phyloP scores from a whole-genome alignment of 768 basidiomycete species.

The Tricholoma terreum region DNA sequence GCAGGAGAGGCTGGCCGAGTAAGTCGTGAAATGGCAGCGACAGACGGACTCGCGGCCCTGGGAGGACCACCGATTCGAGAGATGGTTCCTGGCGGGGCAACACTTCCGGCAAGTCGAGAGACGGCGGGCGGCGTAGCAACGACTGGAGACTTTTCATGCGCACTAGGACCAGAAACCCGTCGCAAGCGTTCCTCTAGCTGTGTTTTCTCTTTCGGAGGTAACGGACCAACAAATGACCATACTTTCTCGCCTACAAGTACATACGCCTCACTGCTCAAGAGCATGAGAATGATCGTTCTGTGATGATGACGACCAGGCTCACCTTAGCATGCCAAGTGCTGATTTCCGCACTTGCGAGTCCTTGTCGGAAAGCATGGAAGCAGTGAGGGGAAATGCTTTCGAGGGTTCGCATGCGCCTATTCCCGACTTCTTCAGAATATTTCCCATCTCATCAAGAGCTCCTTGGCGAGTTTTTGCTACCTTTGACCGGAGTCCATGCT shows the following conservation, averaged over 20 bases:
- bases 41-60: slow-evolving; percentile 29
- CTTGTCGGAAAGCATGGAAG: slow-evolving; percentile 81
- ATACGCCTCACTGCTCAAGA: slow-evolving; percentile 65
- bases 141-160: slow-evolving; percentile 37
- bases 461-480: slow-evolving; percentile 91
- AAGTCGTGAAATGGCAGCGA: slow-evolving; percentile 29
- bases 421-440: slow-evolving; percentile 77
- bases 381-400: slow-evolving; percentile 77
- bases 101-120: slow-evolving; percentile 47
- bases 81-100: slow-evolving; percentile 25
- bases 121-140: slow-evolving; percentile 40
- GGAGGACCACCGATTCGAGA: slow-evolving; percentile 16
- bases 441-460: slow-evolving; percentile 75
- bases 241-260: slow-evolving; percentile 81
- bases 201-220: slow-evolving; percentile 86
- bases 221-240: slow-evolving; percentile 71
- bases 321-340: slow-evolving; percentile 80
- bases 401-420: slow-evolving; percentile 75
- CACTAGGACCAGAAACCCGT: slow-evolving; percentile 69
- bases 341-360: slow-evolving; percentile 89
- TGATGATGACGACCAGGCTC: slow-evolving; percentile 19
- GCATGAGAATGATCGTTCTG: neutral
- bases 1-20: slow-evolving; percentile 51
- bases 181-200: slow-evolving; percentile 88
- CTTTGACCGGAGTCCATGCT: slow-evolving; percentile 86